Evolutionary conservation across 1,284 basidiomycete species (phyloP).

Genomic region (Chondrostereum purpureum): DNA sequence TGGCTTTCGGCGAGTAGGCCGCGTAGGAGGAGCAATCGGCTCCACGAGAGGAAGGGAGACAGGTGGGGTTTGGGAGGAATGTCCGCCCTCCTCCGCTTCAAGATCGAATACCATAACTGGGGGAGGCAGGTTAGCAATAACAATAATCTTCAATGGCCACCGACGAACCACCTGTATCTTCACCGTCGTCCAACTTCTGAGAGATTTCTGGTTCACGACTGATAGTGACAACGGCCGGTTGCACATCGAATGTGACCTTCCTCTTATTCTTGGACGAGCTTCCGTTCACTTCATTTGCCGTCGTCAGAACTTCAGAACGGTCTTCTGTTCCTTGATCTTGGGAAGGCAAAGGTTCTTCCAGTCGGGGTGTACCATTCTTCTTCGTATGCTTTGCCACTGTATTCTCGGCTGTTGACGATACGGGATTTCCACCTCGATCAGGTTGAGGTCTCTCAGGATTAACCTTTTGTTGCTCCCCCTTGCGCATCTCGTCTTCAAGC

Average conservation of each 20-base stretch:
- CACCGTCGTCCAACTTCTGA: too few species aligned
- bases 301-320: slow-evolving; percentile 12
- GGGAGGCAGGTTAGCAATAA: slow-evolving; percentile 11
- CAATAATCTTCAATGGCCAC: slow-evolving; percentile 2
- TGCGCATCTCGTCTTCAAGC: slow-evolving; percentile 54
- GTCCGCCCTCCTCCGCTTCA: slow-evolving; percentile 41
- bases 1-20: slow-evolving; percentile 25
- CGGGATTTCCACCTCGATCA: slow-evolving; percentile 3
- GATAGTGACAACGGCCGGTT: slow-evolving; percentile 46
- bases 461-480: too few species aligned
- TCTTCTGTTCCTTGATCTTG: slow-evolving; percentile 15
- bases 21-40: slow-evolving; percentile 24
- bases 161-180: slow-evolving; percentile 32
- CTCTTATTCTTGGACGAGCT: slow-evolving; percentile 44
- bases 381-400: neutral
- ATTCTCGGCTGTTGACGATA: neutral
- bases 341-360: neutral
- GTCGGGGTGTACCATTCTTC: slow-evolving; percentile 5
- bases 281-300: slow-evolving; percentile 22
- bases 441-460: slow-evolving; percentile 9
- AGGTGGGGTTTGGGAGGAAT: slow-evolving; percentile 20
- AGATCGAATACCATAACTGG: slow-evolving; percentile 65
- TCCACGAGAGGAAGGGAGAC: slow-evolving; percentile 41
- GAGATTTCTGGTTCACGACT: slow-evolving; percentile 28
- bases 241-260: slow-evolving; percentile 69